A percentile compares a stretch with the other conserved stretches of the same genome.
phyloP scores from a whole-genome alignment of 2,329 filamentous ascomycete genomes.

The Ophiostoma sp. region DNA sequence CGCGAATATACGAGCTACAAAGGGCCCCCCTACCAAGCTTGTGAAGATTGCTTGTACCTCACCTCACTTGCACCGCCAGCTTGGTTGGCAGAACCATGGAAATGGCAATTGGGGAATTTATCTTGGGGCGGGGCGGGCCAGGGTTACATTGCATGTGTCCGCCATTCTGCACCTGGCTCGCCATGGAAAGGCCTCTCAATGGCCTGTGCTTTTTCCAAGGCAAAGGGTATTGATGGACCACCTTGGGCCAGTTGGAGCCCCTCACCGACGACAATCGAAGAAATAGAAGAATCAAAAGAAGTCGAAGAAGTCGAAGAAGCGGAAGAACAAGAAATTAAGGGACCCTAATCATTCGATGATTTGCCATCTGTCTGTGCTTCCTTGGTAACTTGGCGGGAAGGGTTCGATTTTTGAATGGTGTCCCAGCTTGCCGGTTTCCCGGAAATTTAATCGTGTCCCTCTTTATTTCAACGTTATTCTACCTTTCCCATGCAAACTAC shows the following conservation, averaged over 20 bases:
- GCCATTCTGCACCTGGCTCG: constrained; percentile 6
- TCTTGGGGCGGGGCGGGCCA: background rate
- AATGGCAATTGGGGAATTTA: background rate
- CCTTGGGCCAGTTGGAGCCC: background rate
- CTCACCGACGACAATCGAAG: background rate
- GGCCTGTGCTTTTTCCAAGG: constrained; percentile 8
- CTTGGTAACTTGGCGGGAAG: background rate
- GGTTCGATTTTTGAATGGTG: background rate
- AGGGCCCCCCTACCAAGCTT: background rate
- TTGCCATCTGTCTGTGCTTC: background rate
- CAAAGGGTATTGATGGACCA: background rate
- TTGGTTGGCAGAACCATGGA: background rate
- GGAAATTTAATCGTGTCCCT: background rate
- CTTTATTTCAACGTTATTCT: background rate
- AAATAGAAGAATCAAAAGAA: background rate
- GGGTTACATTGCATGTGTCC: background rate
- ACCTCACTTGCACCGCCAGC: background rate
- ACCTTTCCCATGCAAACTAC: background rate
- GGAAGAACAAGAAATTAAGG: background rate
- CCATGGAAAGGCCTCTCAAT: background rate
- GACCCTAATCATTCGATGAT: background rate
- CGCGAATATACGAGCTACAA: background rate
- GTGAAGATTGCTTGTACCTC: background rate
- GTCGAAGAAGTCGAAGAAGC: background rate
- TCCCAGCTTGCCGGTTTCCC: background rate